phyloP scores from a whole-genome alignment of 768 basidiomycete species.

The Kwoniella shandongensis region DNA sequence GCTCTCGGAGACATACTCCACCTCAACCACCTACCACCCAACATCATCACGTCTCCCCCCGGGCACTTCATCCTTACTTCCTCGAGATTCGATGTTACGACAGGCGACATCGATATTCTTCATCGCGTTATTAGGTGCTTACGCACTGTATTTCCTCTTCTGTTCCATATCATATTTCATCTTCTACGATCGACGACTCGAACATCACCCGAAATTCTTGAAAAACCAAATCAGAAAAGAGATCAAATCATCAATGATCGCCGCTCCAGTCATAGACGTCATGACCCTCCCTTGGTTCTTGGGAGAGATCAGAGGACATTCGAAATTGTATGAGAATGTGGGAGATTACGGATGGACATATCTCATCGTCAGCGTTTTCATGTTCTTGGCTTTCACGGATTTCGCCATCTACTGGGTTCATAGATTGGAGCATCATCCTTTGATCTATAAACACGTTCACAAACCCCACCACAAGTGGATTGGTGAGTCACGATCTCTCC shows the following conservation, averaged over 20 bases:
- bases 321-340: slow-evolving; percentile 72
- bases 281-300: slow-evolving; percentile 93
- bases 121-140: slow-evolving; percentile 77
- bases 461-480: slow-evolving; percentile 99
- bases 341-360: slow-evolving; percentile 67
- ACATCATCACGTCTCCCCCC: slow-evolving; percentile 11
- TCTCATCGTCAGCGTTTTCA: slow-evolving; percentile 27
- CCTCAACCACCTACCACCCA: slow-evolving; percentile 51
- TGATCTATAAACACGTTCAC: slow-evolving; percentile 84
- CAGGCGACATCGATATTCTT: slow-evolving; percentile 70
- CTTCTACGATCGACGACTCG: slow-evolving; percentile 91
- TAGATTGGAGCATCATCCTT: slow-evolving; percentile 78
- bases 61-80: slow-evolving; percentile 41
- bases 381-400: slow-evolving; percentile 83
- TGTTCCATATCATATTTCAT: slow-evolving; percentile 77
- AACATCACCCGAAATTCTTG: slow-evolving; percentile 91
- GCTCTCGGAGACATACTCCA: slow-evolving; percentile 32
- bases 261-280: slow-evolving; percentile 78
- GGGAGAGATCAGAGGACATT: slow-evolving; percentile 83
- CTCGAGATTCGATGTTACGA: slow-evolving; percentile 73
- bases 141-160: slow-evolving; percentile 82
- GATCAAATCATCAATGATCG: slow-evolving; percentile 69
- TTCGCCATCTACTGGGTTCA: slow-evolving; percentile 97
- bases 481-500: slow-evolving; percentile 60
- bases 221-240: slow-evolving; percentile 75